Conservation (phyloP, 164 flowering plant genomes). For the Tinospora cordifolia region DNA sequence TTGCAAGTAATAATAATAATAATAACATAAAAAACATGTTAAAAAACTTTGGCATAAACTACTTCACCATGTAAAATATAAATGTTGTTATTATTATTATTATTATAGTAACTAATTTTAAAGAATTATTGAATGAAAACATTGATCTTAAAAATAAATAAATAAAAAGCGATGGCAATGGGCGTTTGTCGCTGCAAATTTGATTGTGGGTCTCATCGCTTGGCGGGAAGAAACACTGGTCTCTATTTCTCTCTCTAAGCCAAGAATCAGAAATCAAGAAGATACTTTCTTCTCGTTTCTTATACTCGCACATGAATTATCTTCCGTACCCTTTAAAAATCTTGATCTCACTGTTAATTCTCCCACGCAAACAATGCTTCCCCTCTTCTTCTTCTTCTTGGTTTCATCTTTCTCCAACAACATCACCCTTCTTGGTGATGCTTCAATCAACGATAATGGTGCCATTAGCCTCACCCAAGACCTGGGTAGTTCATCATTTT, state of each 20-base stretch:
- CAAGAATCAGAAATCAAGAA: no score
- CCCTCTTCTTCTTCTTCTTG: constrained; percentile 15
- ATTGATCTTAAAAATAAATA: no score
- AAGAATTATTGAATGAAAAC: no score
- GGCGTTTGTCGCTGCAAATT: no score
- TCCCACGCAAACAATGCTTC: not conserved
- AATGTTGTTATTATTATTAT: no score
- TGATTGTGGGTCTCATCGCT: no score
- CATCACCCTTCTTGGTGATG: constrained; percentile 47
- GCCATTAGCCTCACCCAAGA: constrained; percentile 48
- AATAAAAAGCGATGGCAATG: no score
- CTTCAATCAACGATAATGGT: constrained; percentile 22
- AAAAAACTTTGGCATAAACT: no score
- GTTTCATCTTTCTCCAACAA: constrained; percentile 23
- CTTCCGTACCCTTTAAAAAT: not conserved
- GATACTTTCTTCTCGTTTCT: not conserved
- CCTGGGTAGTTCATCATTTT: constrained; percentile 10
- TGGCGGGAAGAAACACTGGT: not conserved
- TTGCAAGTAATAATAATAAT: no score
- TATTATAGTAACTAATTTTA: no score
- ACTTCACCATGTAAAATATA: no score
- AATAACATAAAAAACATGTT: no score
- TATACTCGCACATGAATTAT: not conserved
- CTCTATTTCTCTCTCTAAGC: not conserved
- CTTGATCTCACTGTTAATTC: not conserved